Percentiles rank a stretch among this genome's conserved stretches.
These are phyloP conservation scores for Sugiyamaella floridensis DNA, from an alignment of 805 yeast species.

Conservation along the genomic window DNA sequence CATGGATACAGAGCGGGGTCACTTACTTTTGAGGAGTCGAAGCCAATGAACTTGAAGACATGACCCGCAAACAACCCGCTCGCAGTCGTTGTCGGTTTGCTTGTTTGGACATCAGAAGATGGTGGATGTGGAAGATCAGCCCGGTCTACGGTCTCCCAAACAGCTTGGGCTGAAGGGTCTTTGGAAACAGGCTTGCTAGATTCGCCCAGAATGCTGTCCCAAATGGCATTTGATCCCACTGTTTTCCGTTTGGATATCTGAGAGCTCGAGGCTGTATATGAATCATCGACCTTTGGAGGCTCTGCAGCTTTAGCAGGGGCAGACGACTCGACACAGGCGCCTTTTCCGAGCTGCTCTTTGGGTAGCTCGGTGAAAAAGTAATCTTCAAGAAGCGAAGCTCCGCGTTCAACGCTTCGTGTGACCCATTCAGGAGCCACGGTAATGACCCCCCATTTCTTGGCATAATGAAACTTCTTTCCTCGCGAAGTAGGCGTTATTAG, in stretches of 20 bases:
- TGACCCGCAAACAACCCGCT: conserved; percentile 36
- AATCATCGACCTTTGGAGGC: conserved; percentile 14
- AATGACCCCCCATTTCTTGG: conserved; percentile 35
- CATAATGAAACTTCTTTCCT: conserved; percentile 34
- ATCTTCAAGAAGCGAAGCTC: conserved; percentile 36
- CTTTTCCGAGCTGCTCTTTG: conserved; percentile 29
- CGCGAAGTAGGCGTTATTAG: conserved; percentile 25
- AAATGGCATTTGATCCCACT: conserved; percentile 1
- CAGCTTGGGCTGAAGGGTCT: neutral
- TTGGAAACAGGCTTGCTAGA: neutral
- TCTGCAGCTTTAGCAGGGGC: conserved; percentile 22
- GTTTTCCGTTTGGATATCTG: neutral
- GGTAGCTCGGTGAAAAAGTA: conserved; percentile 29
- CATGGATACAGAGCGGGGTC: neutral
- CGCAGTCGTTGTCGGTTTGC: neutral
- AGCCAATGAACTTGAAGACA: conserved; percentile 40
- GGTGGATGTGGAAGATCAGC: neutral
- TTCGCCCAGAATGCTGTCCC: conserved; percentile 12
- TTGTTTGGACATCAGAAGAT: neutral
- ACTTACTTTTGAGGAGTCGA: conserved; percentile 23
- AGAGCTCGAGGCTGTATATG: neutral
- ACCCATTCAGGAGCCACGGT: conserved; percentile 42
- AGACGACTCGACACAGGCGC: conserved; percentile 22
- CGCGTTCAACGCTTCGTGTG: conserved; percentile 34
- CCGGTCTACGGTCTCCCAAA: conserved; percentile 5